Evolutionary conservation across 306 rosid species (phyloP).

Genomic region (Trifolium dubium): DNA sequence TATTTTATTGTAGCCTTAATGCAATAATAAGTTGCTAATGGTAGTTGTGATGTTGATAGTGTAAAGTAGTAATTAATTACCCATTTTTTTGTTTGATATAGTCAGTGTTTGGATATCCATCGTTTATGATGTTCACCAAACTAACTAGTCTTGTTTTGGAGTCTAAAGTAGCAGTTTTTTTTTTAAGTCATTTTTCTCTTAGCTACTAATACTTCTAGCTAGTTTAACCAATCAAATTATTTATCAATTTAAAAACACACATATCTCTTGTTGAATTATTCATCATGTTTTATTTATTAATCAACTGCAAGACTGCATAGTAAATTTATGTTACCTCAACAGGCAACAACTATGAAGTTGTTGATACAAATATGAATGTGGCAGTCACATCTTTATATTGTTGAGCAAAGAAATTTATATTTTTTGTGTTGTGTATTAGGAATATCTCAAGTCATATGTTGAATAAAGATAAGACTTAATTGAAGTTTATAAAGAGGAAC

Average conservation of each 20-base stretch:
- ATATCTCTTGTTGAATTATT: conserved; percentile 6
- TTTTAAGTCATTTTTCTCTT: conserved; percentile 7
- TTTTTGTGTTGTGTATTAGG: no score
- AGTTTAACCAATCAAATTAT: conserved; percentile 29
- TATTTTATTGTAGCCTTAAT: conserved; percentile 8
- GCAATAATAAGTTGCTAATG: conserved; percentile 14
- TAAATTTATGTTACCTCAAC: background rate
- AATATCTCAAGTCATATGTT: no score
- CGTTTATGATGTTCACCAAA: conserved; percentile 29
- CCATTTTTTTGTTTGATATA: background rate
- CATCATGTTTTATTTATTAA: background rate
- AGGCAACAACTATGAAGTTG: no score
- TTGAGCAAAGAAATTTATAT: no score
- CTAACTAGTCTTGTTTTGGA: conserved; percentile 13
- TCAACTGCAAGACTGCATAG: background rate
- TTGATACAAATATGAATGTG: no score
- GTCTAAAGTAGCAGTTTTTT: conserved; percentile 14
- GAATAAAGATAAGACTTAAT: no score
- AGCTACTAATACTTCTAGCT: background rate
- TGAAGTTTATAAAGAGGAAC: no score
- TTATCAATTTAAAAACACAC: background rate
- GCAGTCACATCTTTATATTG: no score
- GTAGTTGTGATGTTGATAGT: conserved; percentile 15
- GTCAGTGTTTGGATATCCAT: conserved; percentile 32
- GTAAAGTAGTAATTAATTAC: background rate